Conservation (phyloP, 768 basidiomycete species). For the Tricholoma furcatifolium region DNA sequence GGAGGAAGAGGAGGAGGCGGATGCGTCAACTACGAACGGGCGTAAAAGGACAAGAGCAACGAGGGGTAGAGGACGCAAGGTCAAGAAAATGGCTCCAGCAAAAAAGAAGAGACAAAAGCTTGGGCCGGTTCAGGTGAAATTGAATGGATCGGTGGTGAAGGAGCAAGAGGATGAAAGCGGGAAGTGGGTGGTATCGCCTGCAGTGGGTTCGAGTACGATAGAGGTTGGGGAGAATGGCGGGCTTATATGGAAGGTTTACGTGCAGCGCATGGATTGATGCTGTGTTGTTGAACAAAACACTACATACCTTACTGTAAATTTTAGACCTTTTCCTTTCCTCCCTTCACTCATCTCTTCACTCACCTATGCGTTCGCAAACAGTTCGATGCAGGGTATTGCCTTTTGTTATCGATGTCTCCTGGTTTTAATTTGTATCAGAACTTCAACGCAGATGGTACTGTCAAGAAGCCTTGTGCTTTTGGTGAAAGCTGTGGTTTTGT, state of each 20-base stretch:
- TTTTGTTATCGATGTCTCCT: not conserved
- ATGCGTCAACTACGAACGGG: slow-evolving; percentile 41
- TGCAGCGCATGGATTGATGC: slow-evolving; percentile 40
- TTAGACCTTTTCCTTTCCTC: not conserved
- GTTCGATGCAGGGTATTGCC: slow-evolving; percentile 19
- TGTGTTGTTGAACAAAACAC: not conserved
- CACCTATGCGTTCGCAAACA: not conserved
- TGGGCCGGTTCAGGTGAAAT: slow-evolving; percentile 59
- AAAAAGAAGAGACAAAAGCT: slow-evolving; percentile 49
- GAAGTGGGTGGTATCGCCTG: slow-evolving; percentile 63
- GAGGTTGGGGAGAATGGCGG: slow-evolving; percentile 77
- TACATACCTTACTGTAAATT: slow-evolving; percentile 10
- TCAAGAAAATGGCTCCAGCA: slow-evolving; percentile 26
- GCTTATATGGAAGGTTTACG: slow-evolving; percentile 67
- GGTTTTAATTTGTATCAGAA: slow-evolving; percentile 15
- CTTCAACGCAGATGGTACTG: slow-evolving; percentile 21
- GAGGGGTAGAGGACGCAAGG: slow-evolving; percentile 33
- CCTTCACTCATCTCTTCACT: too few relatives aligned
- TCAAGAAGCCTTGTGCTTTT: slow-evolving; percentile 15
- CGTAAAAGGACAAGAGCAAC: slow-evolving; percentile 39
- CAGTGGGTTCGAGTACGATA: slow-evolving; percentile 57
- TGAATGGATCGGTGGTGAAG: slow-evolving; percentile 55
- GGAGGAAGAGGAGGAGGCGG: slow-evolving; percentile 44
- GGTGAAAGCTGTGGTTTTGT: slow-evolving; percentile 18
- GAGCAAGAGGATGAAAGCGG: slow-evolving; percentile 45